phyloP scores from a whole-genome alignment of 164 flowering plant species.

The Tetracentron sinense region DNA sequence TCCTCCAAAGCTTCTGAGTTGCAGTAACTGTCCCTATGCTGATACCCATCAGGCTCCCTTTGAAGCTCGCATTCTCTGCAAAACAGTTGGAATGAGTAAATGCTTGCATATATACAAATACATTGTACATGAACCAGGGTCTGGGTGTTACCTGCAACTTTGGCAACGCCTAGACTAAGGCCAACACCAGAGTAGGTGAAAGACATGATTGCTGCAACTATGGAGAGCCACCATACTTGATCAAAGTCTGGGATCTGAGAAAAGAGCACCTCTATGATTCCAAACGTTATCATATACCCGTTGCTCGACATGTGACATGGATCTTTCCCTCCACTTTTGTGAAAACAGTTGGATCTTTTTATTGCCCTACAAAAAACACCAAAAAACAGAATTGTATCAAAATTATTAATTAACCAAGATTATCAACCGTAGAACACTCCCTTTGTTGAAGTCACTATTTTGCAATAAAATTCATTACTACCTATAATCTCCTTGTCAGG shows the following conservation, averaged over 20 bases:
- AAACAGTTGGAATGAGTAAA: neutral
- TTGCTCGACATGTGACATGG: slow-evolving; percentile 71
- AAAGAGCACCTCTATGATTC: slow-evolving; percentile 54
- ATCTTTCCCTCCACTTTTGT: slow-evolving; percentile 42
- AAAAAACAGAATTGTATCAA: neutral
- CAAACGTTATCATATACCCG: slow-evolving; percentile 73
- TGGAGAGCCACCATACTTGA: slow-evolving; percentile 85
- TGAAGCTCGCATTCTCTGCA: slow-evolving; percentile 41
- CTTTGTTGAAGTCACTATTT: no score
- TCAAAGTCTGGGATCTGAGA: slow-evolving; percentile 83
- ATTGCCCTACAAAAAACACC: slow-evolving; percentile 44
- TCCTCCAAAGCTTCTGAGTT: slow-evolving; percentile 45
- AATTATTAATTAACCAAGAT: neutral
- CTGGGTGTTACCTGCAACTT: slow-evolving; percentile 56
- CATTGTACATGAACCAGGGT: no score
- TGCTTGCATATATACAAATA: neutral
- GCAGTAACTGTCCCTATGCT: slow-evolving; percentile 38
- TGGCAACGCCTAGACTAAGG: slow-evolving; percentile 57
- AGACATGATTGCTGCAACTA: slow-evolving; percentile 80
- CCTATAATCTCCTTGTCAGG: no score
- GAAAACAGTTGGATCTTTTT: slow-evolving; percentile 66
- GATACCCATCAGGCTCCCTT: slow-evolving; percentile 47
- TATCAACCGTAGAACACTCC: neutral
- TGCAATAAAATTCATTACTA: no score
- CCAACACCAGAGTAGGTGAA: slow-evolving; percentile 69